These are phyloP conservation scores for Stropharia rugosoannulata DNA, from an alignment of 768 basidiomycete species.

Conservation along the genomic window DNA sequence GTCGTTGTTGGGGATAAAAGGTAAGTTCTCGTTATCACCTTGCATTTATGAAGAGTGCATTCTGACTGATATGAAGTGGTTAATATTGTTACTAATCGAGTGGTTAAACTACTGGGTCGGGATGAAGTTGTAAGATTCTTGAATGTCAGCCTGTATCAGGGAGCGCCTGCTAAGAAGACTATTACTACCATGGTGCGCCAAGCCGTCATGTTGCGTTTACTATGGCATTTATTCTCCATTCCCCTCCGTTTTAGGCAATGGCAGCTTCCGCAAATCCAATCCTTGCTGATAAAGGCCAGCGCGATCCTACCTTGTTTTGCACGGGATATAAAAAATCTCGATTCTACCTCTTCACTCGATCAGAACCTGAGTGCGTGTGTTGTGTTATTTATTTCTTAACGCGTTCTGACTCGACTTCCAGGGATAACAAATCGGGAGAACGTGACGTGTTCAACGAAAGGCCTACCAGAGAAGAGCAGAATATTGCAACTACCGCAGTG, in stretches of 20 bases:
- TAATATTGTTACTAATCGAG: constrained; percentile 92
- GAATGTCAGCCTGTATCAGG: constrained; percentile 90
- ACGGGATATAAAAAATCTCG: constrained; percentile 91
- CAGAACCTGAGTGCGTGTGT: constrained; percentile 78
- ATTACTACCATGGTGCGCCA: constrained; percentile 68
- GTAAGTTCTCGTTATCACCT: constrained; percentile 36
- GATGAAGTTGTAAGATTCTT: constrained; percentile 92
- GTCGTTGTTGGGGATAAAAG: constrained; percentile 92
- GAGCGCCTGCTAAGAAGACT: constrained; percentile 83
- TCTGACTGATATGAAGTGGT: constrained; percentile 57
- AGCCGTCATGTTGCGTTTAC: constrained; percentile 21
- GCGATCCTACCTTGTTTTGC: constrained; percentile 92
- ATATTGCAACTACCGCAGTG: constrained; percentile 66
- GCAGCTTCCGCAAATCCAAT: constrained; percentile 95
- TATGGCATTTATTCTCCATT: not conserved
- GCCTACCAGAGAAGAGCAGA: constrained; percentile 95
- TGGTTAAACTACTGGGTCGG: constrained; percentile 84
- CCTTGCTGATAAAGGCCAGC: constrained; percentile 75
- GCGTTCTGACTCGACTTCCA: constrained; percentile 24
- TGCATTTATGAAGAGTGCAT: not conserved
- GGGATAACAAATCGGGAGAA: constrained; percentile 84
- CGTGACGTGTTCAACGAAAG: constrained; percentile 98
- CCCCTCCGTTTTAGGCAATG: constrained; percentile 62
- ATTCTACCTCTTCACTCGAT: constrained; percentile 93
- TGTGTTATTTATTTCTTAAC: not conserved